Evolutionary conservation across 2,329 filamentous ascomycete genomes (phyloP).

Genomic region (Pseudocercospora pini-densiflorae): DNA sequence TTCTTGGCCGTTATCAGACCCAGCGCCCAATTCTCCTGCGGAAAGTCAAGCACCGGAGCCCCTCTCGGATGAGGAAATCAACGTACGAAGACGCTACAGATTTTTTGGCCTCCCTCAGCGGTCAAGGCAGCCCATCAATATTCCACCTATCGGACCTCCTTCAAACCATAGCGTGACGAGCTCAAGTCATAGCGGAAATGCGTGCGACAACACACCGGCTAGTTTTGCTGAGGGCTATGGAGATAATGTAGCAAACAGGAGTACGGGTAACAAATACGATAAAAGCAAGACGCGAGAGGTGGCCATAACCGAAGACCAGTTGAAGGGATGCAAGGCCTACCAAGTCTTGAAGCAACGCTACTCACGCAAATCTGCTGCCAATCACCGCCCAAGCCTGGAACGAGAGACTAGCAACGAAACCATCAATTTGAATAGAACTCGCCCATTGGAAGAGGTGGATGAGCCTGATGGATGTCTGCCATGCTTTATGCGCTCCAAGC

Average conservation of each 20-base stretch:
- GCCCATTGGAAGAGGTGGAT: background rate
- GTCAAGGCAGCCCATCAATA: background rate
- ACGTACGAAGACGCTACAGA: background rate
- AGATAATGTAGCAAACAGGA: background rate
- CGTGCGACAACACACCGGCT: background rate
- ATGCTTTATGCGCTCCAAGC: background rate
- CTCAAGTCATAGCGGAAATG: background rate
- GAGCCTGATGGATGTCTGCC: background rate
- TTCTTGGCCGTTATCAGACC: background rate
- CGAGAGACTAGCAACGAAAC: background rate
- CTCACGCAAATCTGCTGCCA: background rate
- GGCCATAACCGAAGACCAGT: background rate
- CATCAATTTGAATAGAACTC: background rate
- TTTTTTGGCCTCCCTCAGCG: background rate
- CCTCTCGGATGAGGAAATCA: background rate
- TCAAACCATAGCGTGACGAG: too few relatives aligned
- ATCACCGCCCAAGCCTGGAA: background rate
- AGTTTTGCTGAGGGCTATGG: background rate
- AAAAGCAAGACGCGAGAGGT: background rate
- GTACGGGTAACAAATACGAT: background rate
- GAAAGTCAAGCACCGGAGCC: background rate
- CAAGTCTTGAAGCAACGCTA: background rate
- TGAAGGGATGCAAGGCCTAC: background rate
- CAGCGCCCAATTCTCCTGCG: background rate
- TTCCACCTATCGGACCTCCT: background rate